Evolutionary conservation across 179 eudicot species (phyloP).

Genomic region (Spinacia oleracea): DNA sequence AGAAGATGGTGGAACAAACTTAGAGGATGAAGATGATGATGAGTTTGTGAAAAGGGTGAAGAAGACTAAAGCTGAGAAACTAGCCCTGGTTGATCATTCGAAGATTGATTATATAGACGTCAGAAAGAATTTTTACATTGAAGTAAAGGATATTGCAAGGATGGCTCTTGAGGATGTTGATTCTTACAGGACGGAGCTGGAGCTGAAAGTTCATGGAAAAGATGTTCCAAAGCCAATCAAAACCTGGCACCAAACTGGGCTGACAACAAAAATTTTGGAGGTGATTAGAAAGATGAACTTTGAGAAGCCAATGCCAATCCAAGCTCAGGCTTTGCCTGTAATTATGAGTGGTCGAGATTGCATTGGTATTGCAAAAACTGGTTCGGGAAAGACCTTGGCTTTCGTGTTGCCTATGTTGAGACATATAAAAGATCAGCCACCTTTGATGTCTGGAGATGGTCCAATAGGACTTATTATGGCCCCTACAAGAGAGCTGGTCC

Average conservation of each 20-base stretch:
- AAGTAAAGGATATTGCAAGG: constrained; percentile 74
- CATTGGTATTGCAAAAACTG: constrained; percentile 92
- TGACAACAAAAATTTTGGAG: constrained; percentile 72
- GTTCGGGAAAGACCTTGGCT: constrained; percentile 92
- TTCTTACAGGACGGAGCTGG: constrained; percentile 64
- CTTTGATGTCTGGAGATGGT: constrained; percentile 85
- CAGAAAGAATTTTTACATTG: constrained; percentile 82
- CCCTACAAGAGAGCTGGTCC: constrained; percentile 92
- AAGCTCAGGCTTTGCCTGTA: constrained; percentile 85
- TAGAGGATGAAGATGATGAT: constrained; percentile 86
- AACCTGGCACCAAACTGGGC: constrained; percentile 90
- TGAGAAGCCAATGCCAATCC: constrained; percentile 94
- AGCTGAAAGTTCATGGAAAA: constrained; percentile 84
- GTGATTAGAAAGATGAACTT: constrained; percentile 68
- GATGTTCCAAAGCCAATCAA: constrained; percentile 84
- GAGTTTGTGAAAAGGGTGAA: constrained; percentile 93
- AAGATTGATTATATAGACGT: constrained; percentile 79
- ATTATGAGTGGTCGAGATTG: constrained; percentile 98
- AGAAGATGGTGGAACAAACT: constrained; percentile 48
- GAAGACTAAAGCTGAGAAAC: constrained; percentile 85
- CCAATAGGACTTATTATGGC: constrained; percentile 95
- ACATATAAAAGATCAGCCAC: constrained; percentile 92
- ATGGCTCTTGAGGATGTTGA: constrained; percentile 75
- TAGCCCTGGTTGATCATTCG: constrained; percentile 83
- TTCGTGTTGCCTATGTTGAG: constrained; percentile 93